Evolutionary conservation across 768 basidiomycete genomes (phyloP).

Genomic region (Tylopilus intermedius): DNA sequence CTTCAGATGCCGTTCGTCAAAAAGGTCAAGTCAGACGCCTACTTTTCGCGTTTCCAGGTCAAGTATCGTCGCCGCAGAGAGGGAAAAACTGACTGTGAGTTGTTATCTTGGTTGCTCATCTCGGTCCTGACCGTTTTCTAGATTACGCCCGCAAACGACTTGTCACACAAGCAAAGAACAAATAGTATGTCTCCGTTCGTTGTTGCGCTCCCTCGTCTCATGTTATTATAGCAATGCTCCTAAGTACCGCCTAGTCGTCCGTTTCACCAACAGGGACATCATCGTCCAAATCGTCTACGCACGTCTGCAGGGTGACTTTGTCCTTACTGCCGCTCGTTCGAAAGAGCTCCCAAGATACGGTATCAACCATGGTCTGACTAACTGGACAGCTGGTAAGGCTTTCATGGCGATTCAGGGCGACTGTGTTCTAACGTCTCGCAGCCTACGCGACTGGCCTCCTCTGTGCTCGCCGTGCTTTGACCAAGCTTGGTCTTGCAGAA

Average conservation of each 20-base stretch:
- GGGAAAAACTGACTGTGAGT: constrained; percentile 95
- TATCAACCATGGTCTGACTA: constrained; percentile 96
- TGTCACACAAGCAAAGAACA: constrained; percentile 98
- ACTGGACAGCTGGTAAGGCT: constrained; percentile 88
- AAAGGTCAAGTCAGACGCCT: constrained; percentile 91
- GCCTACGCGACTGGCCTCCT: constrained; percentile 98
- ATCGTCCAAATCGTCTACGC: constrained; percentile 96
- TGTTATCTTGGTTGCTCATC: neutral
- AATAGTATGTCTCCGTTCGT: constrained; percentile 59
- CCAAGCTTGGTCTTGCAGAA: constrained; percentile 93
- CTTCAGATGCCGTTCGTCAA: constrained; percentile 93
- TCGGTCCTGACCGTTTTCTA: constrained; percentile 27
- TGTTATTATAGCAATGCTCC: constrained; percentile 69
- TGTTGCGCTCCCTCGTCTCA: constrained; percentile 6
- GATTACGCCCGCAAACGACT: constrained; percentile 98
- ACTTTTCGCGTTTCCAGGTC: constrained; percentile 98
- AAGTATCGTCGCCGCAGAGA: constrained; percentile 97
- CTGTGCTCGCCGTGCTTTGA: constrained; percentile 87
- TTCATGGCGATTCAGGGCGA: neutral
- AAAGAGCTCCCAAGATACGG: constrained; percentile 92
- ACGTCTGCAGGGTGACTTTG: constrained; percentile 94
- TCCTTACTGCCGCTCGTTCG: constrained; percentile 83
- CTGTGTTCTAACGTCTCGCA: constrained; percentile 24
- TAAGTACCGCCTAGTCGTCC: constrained; percentile 97
- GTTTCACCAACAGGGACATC: constrained; percentile 96